These are phyloP conservation scores for Diaporthe destruens DNA, from an alignment of 2,329 filamentous ascomycete species.

Conservation along the genomic window DNA sequence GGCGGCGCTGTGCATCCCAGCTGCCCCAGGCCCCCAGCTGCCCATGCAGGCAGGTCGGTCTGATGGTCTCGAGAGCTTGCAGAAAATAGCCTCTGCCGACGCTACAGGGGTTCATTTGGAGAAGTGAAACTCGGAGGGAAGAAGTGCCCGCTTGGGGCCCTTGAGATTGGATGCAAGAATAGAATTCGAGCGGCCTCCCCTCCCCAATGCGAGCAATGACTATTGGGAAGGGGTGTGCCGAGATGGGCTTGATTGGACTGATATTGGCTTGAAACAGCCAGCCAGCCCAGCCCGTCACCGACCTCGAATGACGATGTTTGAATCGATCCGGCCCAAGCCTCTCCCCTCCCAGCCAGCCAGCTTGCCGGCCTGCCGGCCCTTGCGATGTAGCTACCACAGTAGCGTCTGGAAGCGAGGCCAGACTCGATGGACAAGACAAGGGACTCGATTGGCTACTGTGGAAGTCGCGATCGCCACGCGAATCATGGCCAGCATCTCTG, in stretches of 20 bases:
- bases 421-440: slow-evolving; percentile 9
- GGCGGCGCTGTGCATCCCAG: background rate
- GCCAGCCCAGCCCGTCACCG: slow-evolving; percentile 18
- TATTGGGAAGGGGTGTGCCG: background rate
- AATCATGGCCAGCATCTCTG: slow-evolving; percentile 12
- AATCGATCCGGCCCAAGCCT: slow-evolving; percentile 10
- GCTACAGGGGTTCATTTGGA: slow-evolving; percentile 12
- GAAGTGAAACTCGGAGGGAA: slow-evolving; percentile 25
- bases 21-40: too few species aligned
- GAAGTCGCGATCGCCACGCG: slow-evolving; percentile 13
- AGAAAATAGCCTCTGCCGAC: slow-evolving; percentile 14
- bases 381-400: background rate
- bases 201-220: background rate
- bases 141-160: slow-evolving; percentile 14
- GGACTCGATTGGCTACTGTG: background rate
- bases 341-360: background rate
- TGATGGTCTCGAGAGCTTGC: background rate
- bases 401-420: slow-evolving; percentile 20
- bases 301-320: slow-evolving; percentile 21
- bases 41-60: background rate
- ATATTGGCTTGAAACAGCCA: slow-evolving; percentile 31
- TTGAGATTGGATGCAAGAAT: slow-evolving; percentile 7
- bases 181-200: slow-evolving; percentile 11
- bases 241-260: slow-evolving; percentile 19
- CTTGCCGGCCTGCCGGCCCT: background rate